Conservation (phyloP, 257 asterid species). For the Nicotiana obtusifolia region DNA sequence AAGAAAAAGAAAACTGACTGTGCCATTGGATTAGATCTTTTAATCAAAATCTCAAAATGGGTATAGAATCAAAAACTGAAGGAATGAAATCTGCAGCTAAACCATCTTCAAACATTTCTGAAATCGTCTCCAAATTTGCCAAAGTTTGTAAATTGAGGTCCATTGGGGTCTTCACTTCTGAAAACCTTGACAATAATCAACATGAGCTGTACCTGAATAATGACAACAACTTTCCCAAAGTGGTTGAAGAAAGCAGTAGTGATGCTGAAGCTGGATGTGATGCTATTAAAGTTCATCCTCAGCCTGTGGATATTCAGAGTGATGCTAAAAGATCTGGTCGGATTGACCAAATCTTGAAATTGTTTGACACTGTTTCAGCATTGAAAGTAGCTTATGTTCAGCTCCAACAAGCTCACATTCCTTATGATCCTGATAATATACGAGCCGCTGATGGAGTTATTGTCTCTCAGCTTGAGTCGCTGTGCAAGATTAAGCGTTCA, state of each 20-base stretch:
- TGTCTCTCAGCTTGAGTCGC: constrained; percentile 38
- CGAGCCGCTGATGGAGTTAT: constrained; percentile 53
- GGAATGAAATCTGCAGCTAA: constrained; percentile 45
- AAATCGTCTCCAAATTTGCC: constrained; percentile 41
- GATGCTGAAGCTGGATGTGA: constrained; percentile 23
- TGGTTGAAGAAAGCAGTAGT: constrained; percentile 32
- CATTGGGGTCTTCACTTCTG: constrained; percentile 60
- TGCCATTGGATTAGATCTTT: constrained; percentile 23
- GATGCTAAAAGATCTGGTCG: constrained; percentile 23
- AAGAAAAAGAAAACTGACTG: too few species aligned
- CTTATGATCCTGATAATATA: constrained; percentile 54
- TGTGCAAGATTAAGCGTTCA: constrained; percentile 43
- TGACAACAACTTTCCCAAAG: constrained; percentile 9
- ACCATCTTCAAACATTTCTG: constrained; percentile 42
- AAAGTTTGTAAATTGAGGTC: constrained; percentile 56
- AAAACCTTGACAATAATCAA: constrained; percentile 15
- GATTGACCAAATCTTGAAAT: constrained; percentile 32
- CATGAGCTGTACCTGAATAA: constrained; percentile 13
- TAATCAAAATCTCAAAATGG: constrained; percentile 18
- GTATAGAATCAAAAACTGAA: constrained; percentile 30
- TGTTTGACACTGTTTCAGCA: constrained; percentile 53
- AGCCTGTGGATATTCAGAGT: constrained; percentile 17
- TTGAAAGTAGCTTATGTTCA: constrained; percentile 61
- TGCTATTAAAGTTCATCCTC: constrained; percentile 18
- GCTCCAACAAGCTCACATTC: constrained; percentile 77